Evolutionary conservation across 192 early-diverging fungal genomes (phyloP), one percentile per base, ranked within the genome.

Genomic region (Helicostylum pulchrum): DNA sequence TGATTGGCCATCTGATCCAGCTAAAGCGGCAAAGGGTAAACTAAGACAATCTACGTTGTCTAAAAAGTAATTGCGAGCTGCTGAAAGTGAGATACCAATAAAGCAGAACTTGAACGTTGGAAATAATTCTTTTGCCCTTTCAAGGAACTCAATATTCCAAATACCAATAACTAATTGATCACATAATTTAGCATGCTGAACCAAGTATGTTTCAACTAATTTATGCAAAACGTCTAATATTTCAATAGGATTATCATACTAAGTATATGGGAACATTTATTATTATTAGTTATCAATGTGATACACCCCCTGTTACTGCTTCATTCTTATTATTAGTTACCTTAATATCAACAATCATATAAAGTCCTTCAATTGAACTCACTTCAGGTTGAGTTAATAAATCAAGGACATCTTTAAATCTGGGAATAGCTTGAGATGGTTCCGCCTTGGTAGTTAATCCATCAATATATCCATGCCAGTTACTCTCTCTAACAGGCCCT

Each of bases 271-370:
- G 26, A 26, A 2, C 2, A 26, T 26, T 26, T 26, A 2, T 26
- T 26, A 2, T 26, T 26, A 26, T n/a, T n/a, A 26, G 26, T 26
- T 15, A 45, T 15, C 8, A 9, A 45, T 15, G 44, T 15, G 14
- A 9, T n/a, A n/a, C n/a, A n/a, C n/a, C n/a, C 10, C 44, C 8
- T 4, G 14, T 1, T 45, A 45, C 44, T 12, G 14, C 0, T 15
- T 17, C 2, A 48, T 19, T 2, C 46, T 26, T 26, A 26, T 26
- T n/a, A n/a, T n/a, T n/a, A 47, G 64, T 23, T 52, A 80, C 73
- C 77, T 85, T 85, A 39, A 85, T 80, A 56, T 85, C 83, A 58
- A 85, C 70, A 47, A 83, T 77, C 57, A 75, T 77, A 66, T 74
- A 83, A 5, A 83, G 55, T 8, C 79, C 65, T 32, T 78, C 65